Evolutionary conservation across 805 yeast genomes (phyloP), one percentile per base, ranked within the genome.

Genomic region (Lipomyces kockii): DNA sequence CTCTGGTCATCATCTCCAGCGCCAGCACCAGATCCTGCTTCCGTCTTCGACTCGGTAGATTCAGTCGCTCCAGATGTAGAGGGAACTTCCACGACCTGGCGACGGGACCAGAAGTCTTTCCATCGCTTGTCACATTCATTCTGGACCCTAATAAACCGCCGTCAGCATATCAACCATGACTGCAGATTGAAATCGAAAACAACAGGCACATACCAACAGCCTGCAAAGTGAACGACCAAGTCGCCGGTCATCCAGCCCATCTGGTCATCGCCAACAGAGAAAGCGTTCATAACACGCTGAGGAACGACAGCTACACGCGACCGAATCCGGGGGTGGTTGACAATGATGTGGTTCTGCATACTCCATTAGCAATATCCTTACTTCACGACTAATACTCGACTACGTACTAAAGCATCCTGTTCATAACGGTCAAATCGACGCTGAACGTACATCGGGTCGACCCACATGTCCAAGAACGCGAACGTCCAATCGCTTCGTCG

Each of bases 381-480:
- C 32, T 22, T 6, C 32, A 11, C 29, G 6, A 51, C 12, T 35
- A 2, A 35, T 11, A 35, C 3, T 2, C 3, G 1, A n/a, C 27
- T 5, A 52, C 55, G 2, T 27, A 52, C 55, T 67, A 91, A 80
- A 1, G 94, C 92, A 75, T 90, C 96, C 76, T 91, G 97, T 75
- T 91, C 97, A 75, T 87, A 87, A 75, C 90, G 94, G 73, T 90
- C 97, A 75, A 89, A 95, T 84, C 86, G 87, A 75, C 89, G 93
- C 77, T 90, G 95, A 78, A 90, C 89, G 79, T 87, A 82, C 3
- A 88, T 90, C 7, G 96, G 95, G 74, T 91, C 96, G 92, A 94
- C 90, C 96, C 96, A 90, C 14, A 85, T 73, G 76, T 90, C 95
- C 65, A 91, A 80, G 54, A 91, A 77, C 75, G 89, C 78, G 63